Base-by-base conservation (phyloP, 768 basidiomycete species). In the Cantharellus cinnabarinus region DNA sequence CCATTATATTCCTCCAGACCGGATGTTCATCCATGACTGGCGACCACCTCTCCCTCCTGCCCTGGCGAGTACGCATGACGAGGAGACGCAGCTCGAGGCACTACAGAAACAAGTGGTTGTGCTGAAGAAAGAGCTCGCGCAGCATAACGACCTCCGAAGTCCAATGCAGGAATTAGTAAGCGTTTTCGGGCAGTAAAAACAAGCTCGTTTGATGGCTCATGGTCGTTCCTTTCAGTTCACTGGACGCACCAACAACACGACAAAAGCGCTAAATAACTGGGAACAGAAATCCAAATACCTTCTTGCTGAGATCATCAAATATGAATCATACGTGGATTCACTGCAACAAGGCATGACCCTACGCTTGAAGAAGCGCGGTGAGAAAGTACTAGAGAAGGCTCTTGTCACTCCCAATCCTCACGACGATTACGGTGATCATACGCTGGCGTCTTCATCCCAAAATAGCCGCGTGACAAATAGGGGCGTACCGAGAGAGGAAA, bases 241-340 rank as follows among this genome's bases (percentile, higher is more conserved):
- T 60, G 77, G 85, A 0, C 80, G 84, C 7, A 81, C 87, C 34
- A 67, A 80, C 34, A 90, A 85, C 67, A 76, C 78, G 0, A 65
- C 74, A 64, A 97, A 83, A 70, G 83, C 95, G 0, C 76, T 79
- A 64, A 77, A 78, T 61, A 99, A 99, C 67, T 98, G 91, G 89
- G 86, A 88, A 71, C 84, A 80, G 68, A 93, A 85, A 68, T 89
- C 87, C 2, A 82, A 88, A 66, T 88, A 88, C 68, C 72, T 98
- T 53, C 75, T 91, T 58, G 79, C 85, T 4, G 94, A 99, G 72
- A 87, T 89, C 48, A 87, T 90, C 67, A 98, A 98, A 69, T 98
- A 97, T 70, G 82, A 89, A 58, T 85, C 86, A 14, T 99, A 99
- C 68, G 83, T 94, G 59, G 90, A 94, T 63, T 87, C 90, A 3